Conservation (phyloP, 306 rosid species). For the Glycine tomentella region DNA sequence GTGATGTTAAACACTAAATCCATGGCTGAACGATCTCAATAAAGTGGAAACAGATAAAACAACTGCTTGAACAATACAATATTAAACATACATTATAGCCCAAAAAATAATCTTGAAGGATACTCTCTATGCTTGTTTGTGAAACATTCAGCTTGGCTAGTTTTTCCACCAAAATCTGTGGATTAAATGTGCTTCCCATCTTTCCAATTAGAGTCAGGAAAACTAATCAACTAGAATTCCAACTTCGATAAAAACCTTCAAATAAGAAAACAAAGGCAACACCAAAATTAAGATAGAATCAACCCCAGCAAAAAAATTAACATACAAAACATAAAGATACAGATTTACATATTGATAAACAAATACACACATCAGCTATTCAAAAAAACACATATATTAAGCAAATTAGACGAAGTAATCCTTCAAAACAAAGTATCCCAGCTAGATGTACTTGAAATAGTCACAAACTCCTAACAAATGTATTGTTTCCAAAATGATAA, state of each 20-base stretch:
- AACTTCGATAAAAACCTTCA: constrained; percentile 55
- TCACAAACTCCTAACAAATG: background rate
- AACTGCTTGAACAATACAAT: constrained; percentile 9
- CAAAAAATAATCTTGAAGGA: constrained; percentile 62
- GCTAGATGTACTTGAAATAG: constrained; percentile 17
- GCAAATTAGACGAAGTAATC: background rate
- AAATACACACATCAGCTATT: constrained; percentile 11
- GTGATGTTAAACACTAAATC: constrained; percentile 31
- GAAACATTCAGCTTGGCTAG: constrained; percentile 91
- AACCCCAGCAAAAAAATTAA: constrained; percentile 23
- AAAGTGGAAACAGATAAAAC: constrained; percentile 31
- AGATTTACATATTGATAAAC: constrained; percentile 29
- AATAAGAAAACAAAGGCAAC: constrained; percentile 7
- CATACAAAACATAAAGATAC: constrained; percentile 14
- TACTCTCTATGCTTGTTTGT: constrained; percentile 99
- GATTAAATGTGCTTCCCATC: constrained; percentile 96
- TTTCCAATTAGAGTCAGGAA: constrained; percentile 48
- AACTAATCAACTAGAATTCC: constrained; percentile 48
- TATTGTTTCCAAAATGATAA: constrained; percentile 11
- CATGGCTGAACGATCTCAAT: constrained; percentile 20
- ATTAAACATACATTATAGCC: constrained; percentile 26
- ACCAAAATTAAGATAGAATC: constrained; percentile 33
- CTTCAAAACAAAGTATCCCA: background rate
- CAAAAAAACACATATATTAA: background rate
- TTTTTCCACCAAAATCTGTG: constrained; percentile 96